Conservation (phyloP, 2,329 filamentous ascomycete genomes). For the Beauveria asiatica region DNA sequence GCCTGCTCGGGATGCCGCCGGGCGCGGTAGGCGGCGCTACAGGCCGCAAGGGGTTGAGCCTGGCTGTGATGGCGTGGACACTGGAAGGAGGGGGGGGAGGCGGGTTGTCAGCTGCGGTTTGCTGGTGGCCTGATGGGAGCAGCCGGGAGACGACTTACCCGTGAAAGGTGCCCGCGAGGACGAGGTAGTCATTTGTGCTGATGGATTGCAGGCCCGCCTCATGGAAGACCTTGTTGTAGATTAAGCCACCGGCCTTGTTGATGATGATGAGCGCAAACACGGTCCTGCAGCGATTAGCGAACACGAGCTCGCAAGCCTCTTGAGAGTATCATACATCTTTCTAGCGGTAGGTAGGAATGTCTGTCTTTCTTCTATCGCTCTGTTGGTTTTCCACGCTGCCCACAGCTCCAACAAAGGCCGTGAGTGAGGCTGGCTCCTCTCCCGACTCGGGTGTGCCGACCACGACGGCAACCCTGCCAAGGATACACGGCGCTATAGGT, state of each 20-base stretch:
- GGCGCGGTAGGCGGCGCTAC: constrained; percentile 25
- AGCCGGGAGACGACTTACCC: constrained; percentile 46
- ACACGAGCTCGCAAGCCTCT: neutral
- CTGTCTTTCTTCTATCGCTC: neutral
- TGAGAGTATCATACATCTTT: neutral
- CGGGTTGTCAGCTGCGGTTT: constrained; percentile 1
- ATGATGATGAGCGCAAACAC: constrained; percentile 95
- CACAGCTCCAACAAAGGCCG: neutral
- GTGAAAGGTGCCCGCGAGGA: constrained; percentile 94
- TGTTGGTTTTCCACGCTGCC: neutral
- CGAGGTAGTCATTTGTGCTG: constrained; percentile 91
- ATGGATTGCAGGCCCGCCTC: constrained; percentile 78
- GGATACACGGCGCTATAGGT: too few relatives aligned
- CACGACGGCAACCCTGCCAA: neutral
- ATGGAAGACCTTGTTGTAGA: constrained; percentile 93
- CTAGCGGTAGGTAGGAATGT: neutral
- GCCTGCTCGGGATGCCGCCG: constrained; percentile 37
- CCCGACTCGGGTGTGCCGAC: neutral
- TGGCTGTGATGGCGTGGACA: constrained; percentile 60
- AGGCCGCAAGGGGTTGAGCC: constrained; percentile 48
- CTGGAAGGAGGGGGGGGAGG: constrained; percentile 25
- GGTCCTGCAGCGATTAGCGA: constrained; percentile 52
- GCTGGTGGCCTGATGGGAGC: neutral
- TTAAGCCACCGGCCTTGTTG: constrained; percentile 93
- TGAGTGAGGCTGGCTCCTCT: neutral